Base-by-base conservation (phyloP, 2,329 filamentous ascomycete species). In the Pseudogymnoascus sp. region DNA sequence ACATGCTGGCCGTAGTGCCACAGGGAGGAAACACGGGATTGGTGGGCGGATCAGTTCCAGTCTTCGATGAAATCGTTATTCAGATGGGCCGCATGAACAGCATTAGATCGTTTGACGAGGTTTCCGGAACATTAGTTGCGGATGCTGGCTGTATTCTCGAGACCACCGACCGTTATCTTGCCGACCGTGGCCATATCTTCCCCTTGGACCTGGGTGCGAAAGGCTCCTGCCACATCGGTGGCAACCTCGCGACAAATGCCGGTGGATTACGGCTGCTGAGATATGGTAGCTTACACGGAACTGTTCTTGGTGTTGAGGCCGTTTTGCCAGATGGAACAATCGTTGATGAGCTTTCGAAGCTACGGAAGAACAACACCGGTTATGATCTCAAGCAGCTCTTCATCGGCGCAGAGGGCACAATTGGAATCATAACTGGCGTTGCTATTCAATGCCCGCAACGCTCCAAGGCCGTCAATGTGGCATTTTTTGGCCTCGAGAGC, bases 291-390 rank as follows among this genome's bases (percentile, higher is more conserved):
- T 80, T 99, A 66, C 94, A 99, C 76, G 94, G 94, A 22, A 97
- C 83, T 62, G 91, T 97, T 1, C 82, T 99, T 14, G 94, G 94
- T 25, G 81, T 99, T 60, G 93, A 99, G 78, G 94, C 89, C 19
- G 95, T 99, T 7, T 80, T 99, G 41, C 91, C 94, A 0, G 91
- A 99, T 72, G 94, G 94, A 61, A 97, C 92, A 5, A 84, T 99
- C 68, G 82, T 99, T 52, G 87, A 97, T 69, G 92, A 97, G 69
- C 85, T 99, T 33, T 89, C 85, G 68, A 92, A 84, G 64, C 80
- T 99, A 63, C 86, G 94, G 68, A 99, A 99, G 81, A 97, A 99
- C 81, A 99, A 99, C 79, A 99, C 94, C 1, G 94, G 94, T 28
- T 99, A 97, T 76, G 95, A 99, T 74, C 77, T 97, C 63, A 97